Base-by-base conservation (phyloP, 768 basidiomycete genomes). In the Lactarius evosmus region DNA sequence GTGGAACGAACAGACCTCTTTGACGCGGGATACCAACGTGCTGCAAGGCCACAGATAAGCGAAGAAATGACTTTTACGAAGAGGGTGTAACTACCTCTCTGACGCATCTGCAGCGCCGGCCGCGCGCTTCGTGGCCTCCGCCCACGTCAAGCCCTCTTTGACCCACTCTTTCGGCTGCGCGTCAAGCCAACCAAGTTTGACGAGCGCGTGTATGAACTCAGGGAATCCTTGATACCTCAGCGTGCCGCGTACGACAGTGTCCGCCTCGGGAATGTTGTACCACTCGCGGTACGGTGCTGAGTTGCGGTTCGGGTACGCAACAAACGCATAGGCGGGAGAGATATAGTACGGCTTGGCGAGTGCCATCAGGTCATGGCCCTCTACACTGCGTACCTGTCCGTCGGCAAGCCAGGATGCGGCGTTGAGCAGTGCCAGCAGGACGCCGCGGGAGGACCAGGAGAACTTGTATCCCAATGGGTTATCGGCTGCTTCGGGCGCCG, bases 391-490 rank as follows among this genome's bases (percentile, higher is more conserved):
- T 52, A 83, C 77, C 75, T 91, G 77, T 34, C 87, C 84, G 59
- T 82, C 78, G 41, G 85, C 79, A 71, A 89, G 80, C 78, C 88
- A 95, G 3, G 90, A 87, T 22, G 93, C 97, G 38, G 83, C 80
- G 80, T 98, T 98, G 70, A 95, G 84, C 57, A 98, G 84, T 2
- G 97, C 96, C 69, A 98, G 89, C 60, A 99, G 88, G 50, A 95
- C 95, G 57, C 95, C 96, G 25, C 94, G 89, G 8, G 95, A 91
- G 7, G 94, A 96, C 97, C 97, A 98, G 40, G 94, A 97, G 79
- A 99, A 98, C 75, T 98, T 98, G 86, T 98, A 99, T 12, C 96
- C 96, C 61, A 98, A 88, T 2, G 97, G 95, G 79, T 98, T 99
- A 72, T 87, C 86, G 4, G 93, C 85, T 72, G 89, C 89, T 70